phyloP scores from a whole-genome alignment of 768 basidiomycete species.

The Chiua virens region DNA sequence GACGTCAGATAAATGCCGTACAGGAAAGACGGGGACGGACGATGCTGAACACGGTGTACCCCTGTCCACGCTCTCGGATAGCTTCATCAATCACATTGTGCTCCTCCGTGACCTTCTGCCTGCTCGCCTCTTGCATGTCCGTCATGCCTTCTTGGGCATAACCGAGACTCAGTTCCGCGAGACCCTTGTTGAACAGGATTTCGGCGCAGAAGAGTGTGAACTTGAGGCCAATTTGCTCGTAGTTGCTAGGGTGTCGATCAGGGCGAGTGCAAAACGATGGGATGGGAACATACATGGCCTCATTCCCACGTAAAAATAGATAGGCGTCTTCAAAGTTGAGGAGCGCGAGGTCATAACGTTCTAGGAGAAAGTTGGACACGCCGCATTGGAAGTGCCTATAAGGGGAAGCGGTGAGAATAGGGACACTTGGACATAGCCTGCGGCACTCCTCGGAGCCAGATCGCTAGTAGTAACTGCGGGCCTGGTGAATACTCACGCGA shows the following conservation, averaged over 20 bases:
- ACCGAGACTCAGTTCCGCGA: constrained; percentile 73
- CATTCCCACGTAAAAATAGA: constrained; percentile 73
- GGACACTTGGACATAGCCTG: too few species aligned
- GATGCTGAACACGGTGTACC: too few species aligned
- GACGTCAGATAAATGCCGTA: too few species aligned
- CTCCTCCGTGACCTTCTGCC: constrained; percentile 74
- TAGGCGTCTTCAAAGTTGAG: constrained; percentile 85
- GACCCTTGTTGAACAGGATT: constrained; percentile 87
- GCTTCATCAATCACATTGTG: constrained; percentile 93
- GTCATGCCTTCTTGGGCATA: constrained; percentile 61
- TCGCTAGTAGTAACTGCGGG: too few species aligned
- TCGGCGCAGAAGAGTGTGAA: constrained; percentile 88
- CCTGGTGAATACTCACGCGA: constrained; percentile 60
- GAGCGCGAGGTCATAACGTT: constrained; percentile 69
- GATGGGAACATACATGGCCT: too few species aligned
- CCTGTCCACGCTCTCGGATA: too few species aligned
- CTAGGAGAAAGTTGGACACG: too few species aligned
- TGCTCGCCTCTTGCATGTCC: constrained; percentile 68
- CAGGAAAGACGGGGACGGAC: too few species aligned
- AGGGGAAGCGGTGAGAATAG: not conserved
- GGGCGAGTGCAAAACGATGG: too few species aligned
- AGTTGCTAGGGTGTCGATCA: constrained; percentile 58
- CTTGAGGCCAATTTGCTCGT: constrained; percentile 89
- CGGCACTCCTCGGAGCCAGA: too few species aligned
- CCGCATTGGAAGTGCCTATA: too few species aligned